Conservation (phyloP, 371 early-diverging fungal species). For the Mucor sp. region DNA sequence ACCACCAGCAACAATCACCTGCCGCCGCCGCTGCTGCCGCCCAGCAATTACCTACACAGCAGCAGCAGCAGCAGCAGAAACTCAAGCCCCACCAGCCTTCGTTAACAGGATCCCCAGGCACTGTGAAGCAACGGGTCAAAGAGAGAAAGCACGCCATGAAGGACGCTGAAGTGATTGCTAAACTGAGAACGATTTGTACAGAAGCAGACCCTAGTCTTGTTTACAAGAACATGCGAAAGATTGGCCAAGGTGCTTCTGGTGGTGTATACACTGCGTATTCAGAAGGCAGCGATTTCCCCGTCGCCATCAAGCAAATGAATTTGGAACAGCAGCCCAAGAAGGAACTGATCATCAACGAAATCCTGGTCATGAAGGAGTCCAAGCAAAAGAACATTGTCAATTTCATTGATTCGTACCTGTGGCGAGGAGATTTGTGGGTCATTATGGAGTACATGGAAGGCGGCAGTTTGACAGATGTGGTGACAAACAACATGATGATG, state of each 20-base stretch:
- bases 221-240: constrained; percentile 85
- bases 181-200: constrained; percentile 86
- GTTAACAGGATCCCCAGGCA: constrained; percentile 43
- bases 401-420: constrained; percentile 91
- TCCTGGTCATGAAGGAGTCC: constrained; percentile 90
- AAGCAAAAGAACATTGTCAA: constrained; percentile 95
- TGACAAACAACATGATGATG: constrained; percentile 90
- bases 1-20: constrained; percentile 34
- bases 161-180: constrained; percentile 80
- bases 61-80: constrained; percentile 37
- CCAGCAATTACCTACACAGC: constrained; percentile 32
- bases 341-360: constrained; percentile 96
- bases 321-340: constrained; percentile 95
- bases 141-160: constrained; percentile 47
- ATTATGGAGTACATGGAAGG: constrained; percentile 99
- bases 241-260: constrained; percentile 97
- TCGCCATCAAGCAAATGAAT: constrained; percentile 97
- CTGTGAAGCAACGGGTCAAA: constrained; percentile 50
- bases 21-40: constrained; percentile 1
- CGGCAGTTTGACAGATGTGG: constrained; percentile 91
- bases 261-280: constrained; percentile 90
- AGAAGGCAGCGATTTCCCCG: constrained; percentile 60
- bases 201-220: constrained; percentile 84
- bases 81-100: constrained; percentile 10
- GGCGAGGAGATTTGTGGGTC: constrained; percentile 89